These are phyloP conservation scores for Vaccinium macrocarpon DNA, from an alignment of 148 eudicot species.

Conservation along the genomic window DNA sequence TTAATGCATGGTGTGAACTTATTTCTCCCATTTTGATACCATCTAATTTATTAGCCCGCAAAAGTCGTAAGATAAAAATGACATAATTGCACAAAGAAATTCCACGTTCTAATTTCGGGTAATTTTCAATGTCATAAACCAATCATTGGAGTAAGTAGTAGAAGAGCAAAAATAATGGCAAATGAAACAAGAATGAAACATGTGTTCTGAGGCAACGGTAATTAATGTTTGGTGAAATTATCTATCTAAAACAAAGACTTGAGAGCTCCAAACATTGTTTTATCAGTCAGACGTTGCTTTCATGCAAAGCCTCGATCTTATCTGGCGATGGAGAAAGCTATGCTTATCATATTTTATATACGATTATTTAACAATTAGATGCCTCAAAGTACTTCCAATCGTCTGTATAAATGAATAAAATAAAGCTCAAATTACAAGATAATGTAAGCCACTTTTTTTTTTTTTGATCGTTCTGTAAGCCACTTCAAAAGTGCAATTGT, in stretches of 20 bases:
- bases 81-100: no score
- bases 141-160: not conserved
- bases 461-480: no score
- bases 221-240: not conserved
- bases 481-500: not conserved
- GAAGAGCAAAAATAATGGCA: not conserved
- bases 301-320: constrained; percentile 7
- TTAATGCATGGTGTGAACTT: not conserved
- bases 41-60: not conserved
- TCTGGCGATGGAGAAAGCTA: constrained; percentile 4
- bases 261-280: not conserved
- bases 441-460: not conserved
- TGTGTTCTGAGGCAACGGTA: not conserved
- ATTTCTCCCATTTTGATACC: not conserved
- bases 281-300: not conserved
- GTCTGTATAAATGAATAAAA: not conserved
- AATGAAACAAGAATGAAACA: not conserved
- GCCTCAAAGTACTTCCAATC: not conserved
- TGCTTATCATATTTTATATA: not conserved
- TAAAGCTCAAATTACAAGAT: not conserved
- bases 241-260: not conserved
- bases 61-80: not conserved
- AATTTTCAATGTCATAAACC: not conserved
- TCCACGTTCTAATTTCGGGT: not conserved
- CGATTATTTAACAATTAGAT: not conserved